phyloP scores from a whole-genome alignment of 225 moss, liverwort and hornwort genomes.

The Climacium dendroides region DNA sequence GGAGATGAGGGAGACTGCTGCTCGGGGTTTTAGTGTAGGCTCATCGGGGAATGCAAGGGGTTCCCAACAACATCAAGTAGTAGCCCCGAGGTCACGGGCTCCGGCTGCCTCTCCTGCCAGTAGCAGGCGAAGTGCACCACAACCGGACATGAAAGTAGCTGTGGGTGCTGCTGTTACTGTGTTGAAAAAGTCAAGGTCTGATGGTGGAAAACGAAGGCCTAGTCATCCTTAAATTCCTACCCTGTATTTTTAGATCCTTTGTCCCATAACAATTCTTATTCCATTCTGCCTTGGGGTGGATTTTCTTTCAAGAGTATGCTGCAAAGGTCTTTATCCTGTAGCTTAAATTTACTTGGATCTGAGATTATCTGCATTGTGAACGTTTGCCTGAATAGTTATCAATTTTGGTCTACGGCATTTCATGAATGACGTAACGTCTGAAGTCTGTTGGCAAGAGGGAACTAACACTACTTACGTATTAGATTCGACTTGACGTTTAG shows the following conservation, averaged over 20 bases:
- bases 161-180: conserved; percentile 22
- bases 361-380: not conserved
- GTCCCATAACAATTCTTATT: conserved; percentile 34
- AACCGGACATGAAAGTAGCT: conserved; percentile 12
- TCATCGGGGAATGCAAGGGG: conserved; percentile 16
- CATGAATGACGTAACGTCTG: not conserved
- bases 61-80: conserved; percentile 6
- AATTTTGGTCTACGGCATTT: not conserved
- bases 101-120: conserved; percentile 27
- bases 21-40: conserved; percentile 29
- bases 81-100: conserved; percentile 23
- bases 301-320: not conserved
- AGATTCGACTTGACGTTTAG: not conserved
- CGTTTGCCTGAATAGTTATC: not conserved
- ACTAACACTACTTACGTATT: not conserved
- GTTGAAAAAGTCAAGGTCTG: conserved; percentile 54
- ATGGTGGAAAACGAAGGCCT: conserved; percentile 58
- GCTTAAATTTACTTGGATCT: not conserved
- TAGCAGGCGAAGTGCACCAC: conserved; percentile 32
- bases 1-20: conserved; percentile 20
- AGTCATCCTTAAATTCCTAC: conserved; percentile 25
- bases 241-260: conserved; percentile 28
- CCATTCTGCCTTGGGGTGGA: conserved; percentile 7
- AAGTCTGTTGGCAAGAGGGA: not conserved
- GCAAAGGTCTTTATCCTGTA: not conserved